Percentiles rank a stretch among this genome's conserved stretches.
These are phyloP conservation scores for Batrachochytrium dendrobatidis DNA, from an alignment of 371 early-diverging fungal species.

Conservation along the genomic window DNA sequence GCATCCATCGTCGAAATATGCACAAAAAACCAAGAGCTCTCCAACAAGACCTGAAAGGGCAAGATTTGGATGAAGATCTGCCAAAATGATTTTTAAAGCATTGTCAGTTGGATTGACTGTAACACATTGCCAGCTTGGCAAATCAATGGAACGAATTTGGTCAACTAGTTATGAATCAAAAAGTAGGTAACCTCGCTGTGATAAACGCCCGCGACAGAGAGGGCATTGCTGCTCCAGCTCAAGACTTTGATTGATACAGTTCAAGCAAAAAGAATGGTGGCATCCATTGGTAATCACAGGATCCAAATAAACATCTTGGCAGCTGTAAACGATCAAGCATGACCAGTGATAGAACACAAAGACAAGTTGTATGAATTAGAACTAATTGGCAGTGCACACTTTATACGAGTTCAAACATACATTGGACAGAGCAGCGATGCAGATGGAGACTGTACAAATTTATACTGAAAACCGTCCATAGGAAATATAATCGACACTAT, in stretches of 20 bases:
- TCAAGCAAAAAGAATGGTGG: slow-evolving; percentile 54
- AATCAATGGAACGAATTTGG: background rate
- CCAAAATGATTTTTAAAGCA: background rate
- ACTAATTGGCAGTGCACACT: background rate
- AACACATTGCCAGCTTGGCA: background rate
- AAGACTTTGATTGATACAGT: slow-evolving; percentile 27
- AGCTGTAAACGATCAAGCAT: slow-evolving; percentile 26
- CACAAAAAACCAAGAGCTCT: slow-evolving; percentile 51
- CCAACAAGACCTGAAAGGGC: slow-evolving; percentile 45
- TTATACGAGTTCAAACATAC: slow-evolving; percentile 17
- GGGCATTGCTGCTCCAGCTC: slow-evolving; percentile 53
- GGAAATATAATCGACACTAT: too few species aligned
- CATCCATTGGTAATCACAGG: slow-evolving; percentile 54
- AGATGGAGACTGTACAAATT: slow-evolving; percentile 39
- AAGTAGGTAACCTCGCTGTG: slow-evolving; percentile 31
- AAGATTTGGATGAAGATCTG: slow-evolving; percentile 56
- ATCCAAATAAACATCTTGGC: slow-evolving; percentile 50
- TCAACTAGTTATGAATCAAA: background rate
- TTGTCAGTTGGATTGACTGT: background rate
- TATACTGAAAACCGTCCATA: too few species aligned
- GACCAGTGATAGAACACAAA: background rate
- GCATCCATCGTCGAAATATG: slow-evolving; percentile 47
- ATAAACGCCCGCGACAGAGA: slow-evolving; percentile 43
- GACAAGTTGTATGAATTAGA: background rate
- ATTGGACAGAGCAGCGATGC: slow-evolving; percentile 45